phyloP scores from a whole-genome alignment of 2,329 filamentous ascomycete genomes.

The Colletotrichum agaves region DNA sequence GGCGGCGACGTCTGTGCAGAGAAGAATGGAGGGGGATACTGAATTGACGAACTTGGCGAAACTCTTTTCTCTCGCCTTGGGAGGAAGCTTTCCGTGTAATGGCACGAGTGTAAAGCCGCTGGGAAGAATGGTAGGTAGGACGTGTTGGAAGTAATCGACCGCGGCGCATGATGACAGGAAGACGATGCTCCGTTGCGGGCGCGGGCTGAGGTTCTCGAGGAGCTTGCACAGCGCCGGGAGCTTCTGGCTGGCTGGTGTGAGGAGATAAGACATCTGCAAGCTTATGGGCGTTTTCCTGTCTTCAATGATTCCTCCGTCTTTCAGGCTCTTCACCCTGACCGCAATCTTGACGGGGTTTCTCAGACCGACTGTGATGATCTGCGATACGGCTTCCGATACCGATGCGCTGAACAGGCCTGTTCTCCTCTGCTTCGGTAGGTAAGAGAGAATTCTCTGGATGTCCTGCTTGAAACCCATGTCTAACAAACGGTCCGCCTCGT shows the following conservation, averaged over 20 bases:
- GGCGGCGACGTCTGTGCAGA: constrained; percentile 93
- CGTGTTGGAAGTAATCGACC: constrained; percentile 91
- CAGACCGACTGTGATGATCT: constrained; percentile 90
- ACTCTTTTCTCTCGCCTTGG: constrained; percentile 88
- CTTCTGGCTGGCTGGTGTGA: constrained; percentile 81
- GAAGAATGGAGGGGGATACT: constrained; percentile 79
- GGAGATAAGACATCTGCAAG: constrained; percentile 88
- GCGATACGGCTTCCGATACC: constrained; percentile 93
- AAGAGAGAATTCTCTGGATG: constrained; percentile 83
- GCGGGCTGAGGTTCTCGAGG: constrained; percentile 74
- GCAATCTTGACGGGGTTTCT: constrained; percentile 95
- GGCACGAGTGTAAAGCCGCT: constrained; percentile 76
- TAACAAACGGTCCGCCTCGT: constrained; percentile 92
- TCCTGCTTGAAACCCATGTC: constrained; percentile 96
- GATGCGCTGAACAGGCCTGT: constrained; percentile 96
- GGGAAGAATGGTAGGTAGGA: constrained; percentile 79
- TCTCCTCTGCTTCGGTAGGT: constrained; percentile 90
- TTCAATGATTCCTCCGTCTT: constrained; percentile 72
- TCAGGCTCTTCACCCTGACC: constrained; percentile 84
- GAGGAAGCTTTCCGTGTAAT: constrained; percentile 90
- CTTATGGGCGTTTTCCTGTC: constrained; percentile 92
- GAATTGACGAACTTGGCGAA: constrained; percentile 83
- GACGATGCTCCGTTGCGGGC: constrained; percentile 86
- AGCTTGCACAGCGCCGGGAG: constrained; percentile 78
- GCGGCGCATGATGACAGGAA: constrained; percentile 95